Conservation (phyloP, 345 rosid genomes). For the Syzygium jambos region DNA sequence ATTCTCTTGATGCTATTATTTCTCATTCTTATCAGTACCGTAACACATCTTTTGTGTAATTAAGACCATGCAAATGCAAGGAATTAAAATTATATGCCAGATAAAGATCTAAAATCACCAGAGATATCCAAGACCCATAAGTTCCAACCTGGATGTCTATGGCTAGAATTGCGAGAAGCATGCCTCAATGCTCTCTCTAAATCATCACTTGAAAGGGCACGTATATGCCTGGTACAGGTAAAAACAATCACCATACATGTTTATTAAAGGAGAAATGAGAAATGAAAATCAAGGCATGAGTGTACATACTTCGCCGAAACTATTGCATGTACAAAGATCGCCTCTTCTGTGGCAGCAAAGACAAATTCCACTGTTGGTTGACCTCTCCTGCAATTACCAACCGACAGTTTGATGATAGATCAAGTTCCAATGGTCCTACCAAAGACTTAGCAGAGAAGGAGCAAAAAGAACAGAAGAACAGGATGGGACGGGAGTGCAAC, state of each 20-base stretch:
- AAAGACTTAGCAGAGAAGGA: background rate
- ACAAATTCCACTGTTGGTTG: constrained; percentile 80
- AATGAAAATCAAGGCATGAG: background rate
- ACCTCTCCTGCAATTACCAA: constrained; percentile 57
- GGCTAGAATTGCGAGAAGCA: constrained; percentile 50
- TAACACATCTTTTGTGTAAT: background rate
- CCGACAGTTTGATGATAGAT: background rate
- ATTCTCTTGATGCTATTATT: background rate
- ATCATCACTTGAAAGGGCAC: constrained; percentile 69
- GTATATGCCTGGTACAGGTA: constrained; percentile 55
- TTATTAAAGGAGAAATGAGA: background rate
- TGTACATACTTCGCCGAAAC: constrained; percentile 62
- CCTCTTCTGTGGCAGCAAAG: constrained; percentile 94
- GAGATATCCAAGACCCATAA: background rate
- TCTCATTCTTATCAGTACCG: background rate
- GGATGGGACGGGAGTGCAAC: background rate
- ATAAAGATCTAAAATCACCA: constrained; percentile 2
- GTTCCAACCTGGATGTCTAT: constrained; percentile 76
- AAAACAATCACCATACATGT: background rate
- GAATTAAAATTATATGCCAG: background rate
- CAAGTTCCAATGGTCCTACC: background rate
- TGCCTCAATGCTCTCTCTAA: constrained; percentile 51
- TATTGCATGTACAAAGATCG: constrained; percentile 79
- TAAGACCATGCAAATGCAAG: background rate
- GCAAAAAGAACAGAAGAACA: background rate